Base-by-base conservation (phyloP, 1,139 yeast genomes). In the Saccharomycopsis hybrid region DNA sequence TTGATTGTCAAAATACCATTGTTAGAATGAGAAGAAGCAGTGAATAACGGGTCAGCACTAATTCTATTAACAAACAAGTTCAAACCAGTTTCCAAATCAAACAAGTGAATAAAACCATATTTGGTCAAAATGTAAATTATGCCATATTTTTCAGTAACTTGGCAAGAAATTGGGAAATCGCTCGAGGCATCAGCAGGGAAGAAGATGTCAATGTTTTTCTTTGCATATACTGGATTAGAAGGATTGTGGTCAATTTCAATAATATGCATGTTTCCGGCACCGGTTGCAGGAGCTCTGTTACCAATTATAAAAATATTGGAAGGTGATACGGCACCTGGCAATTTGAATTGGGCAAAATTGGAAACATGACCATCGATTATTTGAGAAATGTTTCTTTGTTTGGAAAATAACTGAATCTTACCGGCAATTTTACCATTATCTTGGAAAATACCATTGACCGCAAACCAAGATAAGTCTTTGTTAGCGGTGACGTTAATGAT, bases 361-460 rank as follows among this genome's bases (percentile, higher is more conserved):
- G 96, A 92, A 51, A 95, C 97, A 67, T 94, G 98, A 59, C 98
- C 98, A 65, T 94, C 97, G 61, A 94, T 88, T 31, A 96, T 94
- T 71, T 94, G 99, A 18, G 97, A 89, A 47, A 90, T 88, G 63
- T 86, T 85, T 67, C 97, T 82, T 52, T 83, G 80, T 65, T 82
- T 85, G 54, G 96, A 85, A 69, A 74, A 94, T 56, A 94, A 78
- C 72, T 94, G 99, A 65, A 92, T 85, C 68, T 88, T 95, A 63
- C 99, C 99, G 36, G 90, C 97, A 60, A 94, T 87, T 62, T 95
- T 81, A 56, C 96, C 96, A 60, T 86, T 85, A 65, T 88, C 96
- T 69, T 89, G 97, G 43, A 95, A 84, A 64, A 94, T 90, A 60
- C 98, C 98, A 55, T 87, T 88, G 53, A 90, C 78, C 33, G 97